Base-by-base conservation (phyloP, 148 eudicot species). In the Fagopyrum homotropicum region DNA sequence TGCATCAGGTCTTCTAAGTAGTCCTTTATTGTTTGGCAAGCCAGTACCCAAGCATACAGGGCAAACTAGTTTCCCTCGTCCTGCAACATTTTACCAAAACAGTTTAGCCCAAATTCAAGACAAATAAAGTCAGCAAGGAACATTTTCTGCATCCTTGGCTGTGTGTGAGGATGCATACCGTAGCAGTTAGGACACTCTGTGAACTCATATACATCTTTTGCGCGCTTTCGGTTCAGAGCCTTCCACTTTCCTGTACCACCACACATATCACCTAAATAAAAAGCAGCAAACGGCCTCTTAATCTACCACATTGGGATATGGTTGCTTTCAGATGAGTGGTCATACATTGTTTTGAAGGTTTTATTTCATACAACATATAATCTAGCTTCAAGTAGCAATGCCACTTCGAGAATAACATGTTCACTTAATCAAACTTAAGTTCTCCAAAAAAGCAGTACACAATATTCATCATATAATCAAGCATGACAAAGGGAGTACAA, bases 181-280 rank as follows among this genome's bases (percentile, higher is more conserved):
- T 94, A 94, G 76, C 97, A 94, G 82, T 94, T 92, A 6, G 98
- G 98, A 63, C 98, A 94, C 79, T 92, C 97, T 6, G 98, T 94
- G 75, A 90, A 94, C 84, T 94, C 97, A 52, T 94, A 94, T 46
- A 90, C 86, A 84, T 94, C 98, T 86, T 90, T 94, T 55, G 98
- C 98, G 51, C 98, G 96, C 80, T 94, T 94, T 85, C 98, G 82
- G 81, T 92, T 94, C 14, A 94, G 85, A 61, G 98, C 98, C 87
- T 94, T 92, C 97, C 98, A 94, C 87, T 92, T 94, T 92, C 98
- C 98, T 85, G 98, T 92, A 82, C 98, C 97, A 87, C 98, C 97
- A 85, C 98, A 94, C 98, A 94, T 94, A 78, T 94, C 97, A 90
- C 97, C 98, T 94, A 80, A 82, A 87, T 82, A 74, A 77, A 35